phyloP scores from a whole-genome alignment of 1,139 yeast species.

The Hansenula lynferdii region DNA sequence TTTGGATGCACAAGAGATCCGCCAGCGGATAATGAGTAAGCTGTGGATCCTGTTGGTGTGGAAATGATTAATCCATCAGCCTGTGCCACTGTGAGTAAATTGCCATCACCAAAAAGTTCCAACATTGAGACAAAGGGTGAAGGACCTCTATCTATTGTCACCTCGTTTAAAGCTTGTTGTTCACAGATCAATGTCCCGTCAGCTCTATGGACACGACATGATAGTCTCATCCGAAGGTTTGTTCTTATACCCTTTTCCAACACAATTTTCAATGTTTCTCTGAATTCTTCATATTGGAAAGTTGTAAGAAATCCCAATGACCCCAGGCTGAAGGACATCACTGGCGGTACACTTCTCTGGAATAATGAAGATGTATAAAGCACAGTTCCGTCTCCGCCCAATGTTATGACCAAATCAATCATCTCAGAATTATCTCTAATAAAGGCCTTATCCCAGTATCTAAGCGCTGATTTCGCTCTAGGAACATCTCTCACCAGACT shows the following conservation, averaged over 20 bases:
- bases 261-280: conserved; percentile 49
- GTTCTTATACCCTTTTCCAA: conserved; percentile 70
- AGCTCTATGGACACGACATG: conserved; percentile 54
- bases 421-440: conserved; percentile 49
- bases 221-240: conserved; percentile 75
- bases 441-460: conserved; percentile 64
- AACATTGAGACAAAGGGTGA: conserved; percentile 82
- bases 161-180: conserved; percentile 78
- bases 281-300: conserved; percentile 67
- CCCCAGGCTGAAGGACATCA: conserved; percentile 77
- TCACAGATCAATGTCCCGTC: conserved; percentile 60
- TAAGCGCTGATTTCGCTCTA: conserved; percentile 37
- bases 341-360: conserved; percentile 82
- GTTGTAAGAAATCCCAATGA: conserved; percentile 80
- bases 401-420: conserved; percentile 72
- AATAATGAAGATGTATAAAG: conserved; percentile 73
- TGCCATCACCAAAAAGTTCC: conserved; percentile 79
- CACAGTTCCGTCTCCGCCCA: conserved; percentile 93
- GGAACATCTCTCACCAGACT: conserved; percentile 36
- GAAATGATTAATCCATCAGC: conserved; percentile 89
- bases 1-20: conserved; percentile 89
- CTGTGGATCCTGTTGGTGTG: conserved; percentile 92
- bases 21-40: conserved; percentile 86
- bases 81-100: conserved; percentile 77
- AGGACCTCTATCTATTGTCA: conserved; percentile 86